Evolutionary conservation across 2,329 filamentous ascomycete genomes (phyloP), one percentile per base, ranked within the genome.

Genomic region (Teratosphaeria viscida): DNA sequence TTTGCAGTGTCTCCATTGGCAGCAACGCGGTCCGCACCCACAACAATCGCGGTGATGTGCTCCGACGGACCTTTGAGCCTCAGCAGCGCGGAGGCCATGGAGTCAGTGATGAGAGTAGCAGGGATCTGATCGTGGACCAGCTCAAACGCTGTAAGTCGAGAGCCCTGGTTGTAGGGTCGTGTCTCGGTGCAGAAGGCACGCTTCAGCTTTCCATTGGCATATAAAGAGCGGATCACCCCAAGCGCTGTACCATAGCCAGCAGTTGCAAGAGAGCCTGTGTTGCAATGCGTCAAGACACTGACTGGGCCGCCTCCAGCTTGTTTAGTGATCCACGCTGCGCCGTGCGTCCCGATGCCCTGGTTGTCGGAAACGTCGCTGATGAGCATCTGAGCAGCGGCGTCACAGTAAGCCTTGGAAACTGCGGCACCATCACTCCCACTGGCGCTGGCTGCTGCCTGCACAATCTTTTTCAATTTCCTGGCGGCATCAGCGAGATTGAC

Each of bases 1-100:
- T 99, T 99, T 59, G 94, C 94, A 0, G 94, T 97, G 76, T 99
- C 94, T 34, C 94, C 94, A 69, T 99, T 99, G 56, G 91, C 89
- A 35, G 92, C 94, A 14, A 99, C 94, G 59, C 94, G 85, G 73
- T 99, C 94, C 2, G 94, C 94, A 32, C 94, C 94, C 0, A 99
- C 94, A 34, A 99, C 87, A 57, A 99, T 89, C 5, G 91, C 92
- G 5, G 85, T 82, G 61, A 99, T 89, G 68, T 86, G 85, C 70
- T 85, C 81, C 43, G 80, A 69, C 60, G 74, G 61, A 65, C 80
- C 77, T 66, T 85, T 85, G 54, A 82, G 77, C 27, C 82, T 82
- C 71, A 99, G 88, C 8, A 99, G 81, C 0, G 92, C 87, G 12
- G 87, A 92, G 1, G 90, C 94, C 94, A 99, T 99, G 34, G 91